A percentile compares a stretch with the other conserved stretches of the same genome.
phyloP scores from a whole-genome alignment of 495 filamentous ascomycete genomes.

The Hypoxylon trugodes region DNA sequence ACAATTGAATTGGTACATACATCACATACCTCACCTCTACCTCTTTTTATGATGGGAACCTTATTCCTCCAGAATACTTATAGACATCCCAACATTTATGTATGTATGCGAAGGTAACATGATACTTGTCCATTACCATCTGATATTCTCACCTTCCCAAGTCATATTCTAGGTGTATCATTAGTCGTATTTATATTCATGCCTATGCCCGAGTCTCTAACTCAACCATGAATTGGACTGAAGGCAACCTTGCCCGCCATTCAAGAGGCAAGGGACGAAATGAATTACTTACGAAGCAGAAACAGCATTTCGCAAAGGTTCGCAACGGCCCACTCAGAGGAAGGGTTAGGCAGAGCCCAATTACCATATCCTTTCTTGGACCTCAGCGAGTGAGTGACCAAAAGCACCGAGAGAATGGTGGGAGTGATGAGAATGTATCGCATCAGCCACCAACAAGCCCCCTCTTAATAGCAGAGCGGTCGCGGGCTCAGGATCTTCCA shows the following conservation, averaged over 20 bases:
- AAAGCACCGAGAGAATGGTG: neutral
- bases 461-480: slow-evolving; percentile 18
- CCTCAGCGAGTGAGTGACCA: slow-evolving; percentile 8
- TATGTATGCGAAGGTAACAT: too few species aligned
- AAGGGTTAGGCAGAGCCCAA: slow-evolving; percentile 28
- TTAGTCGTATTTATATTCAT: slow-evolving; percentile 20
- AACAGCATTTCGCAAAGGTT: slow-evolving; percentile 52
- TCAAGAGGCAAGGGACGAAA: slow-evolving; percentile 46
- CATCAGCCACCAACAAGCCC: slow-evolving; percentile 14
- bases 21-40: too few species aligned
- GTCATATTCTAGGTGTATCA: neutral
- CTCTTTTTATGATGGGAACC: neutral
- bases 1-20: too few species aligned
- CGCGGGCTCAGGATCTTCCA: neutral
- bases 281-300: slow-evolving; percentile 47
- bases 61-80: slow-evolving; percentile 3
- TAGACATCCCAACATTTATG: neutral
- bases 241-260: slow-evolving; percentile 51
- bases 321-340: slow-evolving; percentile 35
- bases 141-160: neutral
- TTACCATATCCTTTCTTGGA: slow-evolving; percentile 39
- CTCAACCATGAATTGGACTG: slow-evolving; percentile 56
- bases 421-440: neutral
- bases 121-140: slow-evolving; percentile 8
- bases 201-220: slow-evolving; percentile 1